Conservation (phyloP, 2,329 filamentous ascomycete species). For the Exophiala spinifera region DNA sequence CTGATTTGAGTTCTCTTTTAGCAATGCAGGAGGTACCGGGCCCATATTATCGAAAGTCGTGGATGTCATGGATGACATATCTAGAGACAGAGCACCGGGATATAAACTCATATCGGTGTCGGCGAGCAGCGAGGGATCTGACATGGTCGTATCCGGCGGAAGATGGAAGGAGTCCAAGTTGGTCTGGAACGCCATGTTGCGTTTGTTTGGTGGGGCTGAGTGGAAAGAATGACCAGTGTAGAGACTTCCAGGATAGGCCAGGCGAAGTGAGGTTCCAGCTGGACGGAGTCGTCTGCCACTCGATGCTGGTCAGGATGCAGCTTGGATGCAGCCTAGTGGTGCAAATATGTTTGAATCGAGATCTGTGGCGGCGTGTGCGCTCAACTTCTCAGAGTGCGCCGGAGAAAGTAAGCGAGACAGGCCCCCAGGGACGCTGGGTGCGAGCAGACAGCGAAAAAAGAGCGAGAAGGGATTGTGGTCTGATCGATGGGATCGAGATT, state of each 20-base stretch:
- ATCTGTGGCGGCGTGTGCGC: neutral
- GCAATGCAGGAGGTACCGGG: slow-evolving; percentile 11
- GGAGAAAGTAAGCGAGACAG: neutral
- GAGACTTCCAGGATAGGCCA: neutral
- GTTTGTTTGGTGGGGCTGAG: slow-evolving; percentile 10
- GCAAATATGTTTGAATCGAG: neutral
- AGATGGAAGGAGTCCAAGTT: slow-evolving; percentile 21
- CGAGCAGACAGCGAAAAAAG: neutral
- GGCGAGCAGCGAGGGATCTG: slow-evolving; percentile 35
- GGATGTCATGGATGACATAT: slow-evolving; percentile 27
- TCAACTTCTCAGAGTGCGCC: neutral
- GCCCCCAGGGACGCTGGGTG: neutral
- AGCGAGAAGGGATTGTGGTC: neutral
- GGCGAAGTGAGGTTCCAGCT: neutral
- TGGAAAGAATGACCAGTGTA: neutral
- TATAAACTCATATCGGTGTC: slow-evolving; percentile 47
- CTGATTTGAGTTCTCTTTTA: slow-evolving; percentile 17
- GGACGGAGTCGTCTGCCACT: neutral
- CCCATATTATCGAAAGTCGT: slow-evolving; percentile 12
- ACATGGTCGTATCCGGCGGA: slow-evolving; percentile 25
- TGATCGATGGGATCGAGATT: neutral
- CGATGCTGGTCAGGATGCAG: neutral
- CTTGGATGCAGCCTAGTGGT: neutral
- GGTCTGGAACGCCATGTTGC: slow-evolving; percentile 20
- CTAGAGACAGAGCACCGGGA: slow-evolving; percentile 48